Evolutionary conservation across 2,329 filamentous ascomycete species (phyloP), one percentile per base, ranked within the genome.

Genomic region (Bipolaris victoriae): DNA sequence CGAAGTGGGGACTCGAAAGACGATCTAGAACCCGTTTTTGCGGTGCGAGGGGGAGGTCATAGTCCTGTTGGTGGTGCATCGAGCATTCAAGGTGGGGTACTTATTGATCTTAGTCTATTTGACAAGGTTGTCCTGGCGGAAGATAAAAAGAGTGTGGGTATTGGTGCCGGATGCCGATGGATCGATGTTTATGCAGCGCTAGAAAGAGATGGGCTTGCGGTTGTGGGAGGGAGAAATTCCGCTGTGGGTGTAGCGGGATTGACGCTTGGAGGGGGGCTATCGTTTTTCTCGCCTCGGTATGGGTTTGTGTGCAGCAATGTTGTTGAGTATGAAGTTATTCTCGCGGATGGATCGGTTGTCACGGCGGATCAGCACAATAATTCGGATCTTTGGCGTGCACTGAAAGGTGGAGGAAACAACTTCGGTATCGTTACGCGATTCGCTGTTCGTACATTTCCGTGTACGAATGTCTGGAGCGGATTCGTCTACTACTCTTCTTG

Each of bases 31-130:
- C 57, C 56, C 1, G 16, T 65, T 1, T 69, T 69, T 39, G 86
- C 85, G 18, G 77, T 86, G 68, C 78, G 82, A 66, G 77, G 80
- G 18, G 83, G 82, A 13, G 79, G 78, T 0, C 79, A 81, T 31
- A 61, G 63, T n/a, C 61, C 58, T 10, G 52, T 64, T 31, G 50
- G 52, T 13, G 60, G 62, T n/a, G 61, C 64, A 2, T 64, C 68
- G 10, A 72, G 65, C 40, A 65, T 70, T 20, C 44, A 55, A 3
- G 59, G 58, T 29, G 68, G 66, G 7, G 60, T 63, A 2, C 43
- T 68, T 2, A 59, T 69, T 16, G 61, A 69, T 41, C 45, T 68
- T 33, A 54, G 55, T 5, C 60, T 56, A 7, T 61, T 73, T 9
- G 49, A 63, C 7, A 35, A 64, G 15, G 49, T 69, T 6, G 52